Percentiles rank a stretch among this genome's conserved stretches.
These are phyloP conservation scores for Penicillium psychrosexuale DNA, from an alignment of 2,329 filamentous ascomycete genomes.

Conservation along the genomic window DNA sequence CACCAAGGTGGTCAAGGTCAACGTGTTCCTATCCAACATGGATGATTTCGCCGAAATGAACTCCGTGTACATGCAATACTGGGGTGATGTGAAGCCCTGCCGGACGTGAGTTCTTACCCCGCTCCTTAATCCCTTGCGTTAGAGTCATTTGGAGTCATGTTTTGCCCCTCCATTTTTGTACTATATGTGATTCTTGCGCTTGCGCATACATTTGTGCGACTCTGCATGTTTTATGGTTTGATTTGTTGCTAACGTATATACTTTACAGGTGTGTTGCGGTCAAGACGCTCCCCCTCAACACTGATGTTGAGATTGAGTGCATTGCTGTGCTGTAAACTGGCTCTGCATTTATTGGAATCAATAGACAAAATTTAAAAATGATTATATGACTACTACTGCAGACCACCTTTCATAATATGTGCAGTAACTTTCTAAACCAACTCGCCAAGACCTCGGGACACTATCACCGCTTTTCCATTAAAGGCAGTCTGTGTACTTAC, in stretches of 20 bases:
- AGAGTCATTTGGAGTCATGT: not conserved
- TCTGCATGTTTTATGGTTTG: not conserved
- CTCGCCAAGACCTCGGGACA: too few species aligned
- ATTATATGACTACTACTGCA: not conserved
- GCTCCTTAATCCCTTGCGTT: not conserved
- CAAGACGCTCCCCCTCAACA: constrained; percentile 80
- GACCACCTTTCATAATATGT: not conserved
- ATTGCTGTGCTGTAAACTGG: constrained; percentile 61
- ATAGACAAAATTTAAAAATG: not conserved
- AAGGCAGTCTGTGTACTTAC: too few species aligned
- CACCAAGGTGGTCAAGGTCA: constrained; percentile 64
- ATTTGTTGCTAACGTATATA: not conserved
- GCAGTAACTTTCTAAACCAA: too few species aligned
- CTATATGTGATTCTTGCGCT: not conserved
- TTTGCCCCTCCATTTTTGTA: not conserved
- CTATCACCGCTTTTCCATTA: too few species aligned
- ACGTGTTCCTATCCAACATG: constrained; percentile 65
- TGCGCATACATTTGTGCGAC: too few species aligned
- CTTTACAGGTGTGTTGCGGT: constrained; percentile 70
- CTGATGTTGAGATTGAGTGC: constrained; percentile 86
- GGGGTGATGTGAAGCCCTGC: constrained; percentile 57
- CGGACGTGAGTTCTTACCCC: constrained; percentile 25
- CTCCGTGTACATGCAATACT: constrained; percentile 77
- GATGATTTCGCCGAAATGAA: constrained; percentile 74
- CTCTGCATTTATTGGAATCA: not conserved